Evolutionary conservation across 768 basidiomycete genomes (phyloP).

Genomic region (Mycena albidolilacea): DNA sequence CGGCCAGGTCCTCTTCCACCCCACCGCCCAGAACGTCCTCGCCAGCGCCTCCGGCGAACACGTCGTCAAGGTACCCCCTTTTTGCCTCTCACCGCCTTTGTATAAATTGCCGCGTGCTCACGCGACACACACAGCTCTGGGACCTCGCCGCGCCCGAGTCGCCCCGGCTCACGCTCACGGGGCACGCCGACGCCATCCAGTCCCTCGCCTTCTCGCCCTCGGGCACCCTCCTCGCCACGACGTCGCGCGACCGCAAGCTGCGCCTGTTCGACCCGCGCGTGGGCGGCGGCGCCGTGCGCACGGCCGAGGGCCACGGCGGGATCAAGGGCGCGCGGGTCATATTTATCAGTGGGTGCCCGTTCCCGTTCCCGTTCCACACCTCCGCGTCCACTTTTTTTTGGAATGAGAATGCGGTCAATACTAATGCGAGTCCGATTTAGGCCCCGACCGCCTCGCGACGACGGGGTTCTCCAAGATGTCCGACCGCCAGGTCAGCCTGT

Average conservation of each 20-base stretch:
- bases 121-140: conserved; percentile 67
- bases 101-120: no score
- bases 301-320: conserved; percentile 90
- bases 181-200: conserved; percentile 93
- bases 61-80: conserved; percentile 66
- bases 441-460: conserved; percentile 86
- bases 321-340: conserved; percentile 92
- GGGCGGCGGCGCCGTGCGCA: conserved; percentile 85
- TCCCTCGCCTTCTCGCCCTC: conserved; percentile 85
- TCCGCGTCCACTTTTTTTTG: no score
- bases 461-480: conserved; percentile 98
- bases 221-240: conserved; percentile 89
- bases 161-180: conserved; percentile 71
- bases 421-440: no score
- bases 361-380: no score
- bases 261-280: conserved; percentile 92
- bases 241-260: conserved; percentile 93
- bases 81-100: no score
- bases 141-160: conserved; percentile 85
- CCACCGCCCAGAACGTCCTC: conserved; percentile 89
- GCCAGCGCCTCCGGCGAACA: conserved; percentile 89
- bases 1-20: conserved; percentile 95
- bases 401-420: no score
- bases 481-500: conserved; percentile 90
- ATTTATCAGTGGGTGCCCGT: conserved; percentile 81